Conservation (phyloP, 129 eudicot genomes). For the Escallonia herrerae region DNA sequence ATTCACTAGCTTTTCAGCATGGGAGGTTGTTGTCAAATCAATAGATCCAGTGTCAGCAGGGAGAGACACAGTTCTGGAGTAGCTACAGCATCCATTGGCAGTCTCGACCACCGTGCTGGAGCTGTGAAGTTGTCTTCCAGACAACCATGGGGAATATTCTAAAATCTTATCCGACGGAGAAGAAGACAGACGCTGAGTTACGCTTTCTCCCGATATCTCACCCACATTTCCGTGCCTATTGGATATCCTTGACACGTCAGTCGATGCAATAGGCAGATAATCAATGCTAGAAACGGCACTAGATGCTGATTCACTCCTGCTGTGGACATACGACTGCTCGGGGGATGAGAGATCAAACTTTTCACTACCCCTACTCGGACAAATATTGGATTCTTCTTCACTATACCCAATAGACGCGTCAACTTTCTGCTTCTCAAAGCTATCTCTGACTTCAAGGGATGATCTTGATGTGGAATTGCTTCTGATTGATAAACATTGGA, state of each 20-base stretch:
- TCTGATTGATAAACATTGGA: conserved; percentile 14
- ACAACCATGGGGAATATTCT: conserved; percentile 14
- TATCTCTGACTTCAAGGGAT: conserved; percentile 33
- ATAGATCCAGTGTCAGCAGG: conserved; percentile 38
- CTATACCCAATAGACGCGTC: conserved; percentile 5
- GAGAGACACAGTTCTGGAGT: conserved; percentile 40
- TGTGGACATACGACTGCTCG: conserved; percentile 70
- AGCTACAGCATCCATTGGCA: conserved; percentile 33
- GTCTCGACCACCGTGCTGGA: conserved; percentile 33
- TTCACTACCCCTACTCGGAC: conserved; percentile 15
- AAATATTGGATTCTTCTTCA: conserved; percentile 9
- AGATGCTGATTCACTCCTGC: conserved; percentile 80
- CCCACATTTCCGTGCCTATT: conserved; percentile 27
- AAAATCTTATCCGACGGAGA: conserved; percentile 14
- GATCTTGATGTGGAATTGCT: conserved; percentile 26
- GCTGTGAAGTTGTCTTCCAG: conserved; percentile 41
- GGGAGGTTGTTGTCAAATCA: conserved; percentile 40
- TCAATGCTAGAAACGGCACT: conserved; percentile 68
- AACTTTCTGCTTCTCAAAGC: conserved; percentile 34
- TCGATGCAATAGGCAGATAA: conserved; percentile 32
- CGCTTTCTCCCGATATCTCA: conserved; percentile 40
- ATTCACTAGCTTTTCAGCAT: conserved; percentile 43
- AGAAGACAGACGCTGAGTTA: conserved; percentile 16
- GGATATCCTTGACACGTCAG: conserved; percentile 30
- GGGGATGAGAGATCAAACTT: conserved; percentile 51